Base-by-base conservation (phyloP, 2,329 filamentous ascomycete species). In the Cladosporium sphaerospermum region DNA sequence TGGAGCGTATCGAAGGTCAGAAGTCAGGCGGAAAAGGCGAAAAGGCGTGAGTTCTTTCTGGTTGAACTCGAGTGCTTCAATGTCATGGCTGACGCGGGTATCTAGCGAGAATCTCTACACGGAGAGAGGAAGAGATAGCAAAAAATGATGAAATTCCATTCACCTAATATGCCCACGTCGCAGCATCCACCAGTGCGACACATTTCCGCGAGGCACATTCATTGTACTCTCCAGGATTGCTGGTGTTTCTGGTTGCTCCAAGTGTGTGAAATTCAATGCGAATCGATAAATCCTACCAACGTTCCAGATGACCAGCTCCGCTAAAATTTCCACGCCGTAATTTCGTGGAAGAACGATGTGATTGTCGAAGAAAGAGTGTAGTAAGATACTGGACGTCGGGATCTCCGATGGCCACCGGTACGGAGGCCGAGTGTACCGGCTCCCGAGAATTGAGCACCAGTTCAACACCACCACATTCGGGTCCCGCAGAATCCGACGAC, bases 1-100 rank as follows among this genome's bases (percentile, higher is more conserved):
- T 54, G 18, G 72, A 75, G 55, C 60, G 72, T 4, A 58, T 76
- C n/a, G 74, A 77, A 56, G 69, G 70, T 19, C 72, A 70, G 56
- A 64, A 67, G 45, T 61, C 63, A 37, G 62, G 66, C 54, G 59
- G 65, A 42, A 67, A 66, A 53, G 62, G 69, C 33, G 60, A 68
- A 58, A 72, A 71, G 59, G 62, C 67, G 63, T 72, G 64, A 62
- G 64, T 57, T 18, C 23, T 32, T 6, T 14, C 32, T 44, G 31
- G 19, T 31, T 32, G 10, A 28, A 11, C 7, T 4, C 11, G 11
- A n/a, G 18, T 47, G n/a, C 10, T 47, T 39, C n/a, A 9, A 36
- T 7, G 31, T n/a, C 16, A 31, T 28, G 34, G 23, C 23, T 42
- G 14, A 16, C 31, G 13, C 11, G 7, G 6, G 9, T 8, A 18